Evolutionary conservation across 2,329 filamentous ascomycete genomes (phyloP).

Genomic region (Chaetomiaceae sp.): DNA sequence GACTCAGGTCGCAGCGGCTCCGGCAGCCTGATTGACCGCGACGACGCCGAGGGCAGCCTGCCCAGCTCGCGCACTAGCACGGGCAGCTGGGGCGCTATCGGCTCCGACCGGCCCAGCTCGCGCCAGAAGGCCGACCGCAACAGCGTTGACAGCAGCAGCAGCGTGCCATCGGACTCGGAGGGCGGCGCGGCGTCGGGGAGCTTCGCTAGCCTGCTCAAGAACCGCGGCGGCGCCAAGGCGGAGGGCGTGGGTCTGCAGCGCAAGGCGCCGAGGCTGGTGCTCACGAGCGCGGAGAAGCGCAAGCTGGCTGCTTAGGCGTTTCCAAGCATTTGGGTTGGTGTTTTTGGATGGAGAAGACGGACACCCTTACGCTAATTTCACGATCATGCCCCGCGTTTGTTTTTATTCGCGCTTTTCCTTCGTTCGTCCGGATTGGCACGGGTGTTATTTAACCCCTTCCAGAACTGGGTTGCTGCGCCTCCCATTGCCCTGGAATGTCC

Average conservation of each 20-base stretch:
- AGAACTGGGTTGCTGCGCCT: constrained; percentile 19
- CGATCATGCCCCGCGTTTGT: constrained; percentile 26
- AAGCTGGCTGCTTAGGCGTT: constrained; percentile 48
- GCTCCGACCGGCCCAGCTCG: constrained; percentile 73
- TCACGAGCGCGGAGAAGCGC: constrained; percentile 86
- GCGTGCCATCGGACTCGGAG: constrained; percentile 47
- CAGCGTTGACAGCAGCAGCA: constrained; percentile 60
- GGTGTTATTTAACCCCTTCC: no score
- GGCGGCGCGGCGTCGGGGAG: constrained; percentile 50
- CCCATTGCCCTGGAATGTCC: neutral
- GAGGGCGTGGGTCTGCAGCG: constrained; percentile 60
- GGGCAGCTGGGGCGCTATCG: constrained; percentile 70
- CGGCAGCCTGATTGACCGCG: constrained; percentile 68
- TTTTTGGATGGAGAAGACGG: constrained; percentile 5
- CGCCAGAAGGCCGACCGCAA: constrained; percentile 55
- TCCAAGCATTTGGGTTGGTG: neutral
- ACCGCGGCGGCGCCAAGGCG: constrained; percentile 49
- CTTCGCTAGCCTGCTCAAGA: constrained; percentile 62
- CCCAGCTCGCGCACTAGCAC: constrained; percentile 73
- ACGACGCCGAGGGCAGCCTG: constrained; percentile 55
- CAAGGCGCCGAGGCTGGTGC: constrained; percentile 78
- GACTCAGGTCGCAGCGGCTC: constrained; percentile 67
- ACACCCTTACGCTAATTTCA: constrained; percentile 25
- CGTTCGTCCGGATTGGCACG: no score
- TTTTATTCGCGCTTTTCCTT: constrained; percentile 12